phyloP scores from a whole-genome alignment of 805 yeast species.

The Komagataella kurtzmanii region DNA sequence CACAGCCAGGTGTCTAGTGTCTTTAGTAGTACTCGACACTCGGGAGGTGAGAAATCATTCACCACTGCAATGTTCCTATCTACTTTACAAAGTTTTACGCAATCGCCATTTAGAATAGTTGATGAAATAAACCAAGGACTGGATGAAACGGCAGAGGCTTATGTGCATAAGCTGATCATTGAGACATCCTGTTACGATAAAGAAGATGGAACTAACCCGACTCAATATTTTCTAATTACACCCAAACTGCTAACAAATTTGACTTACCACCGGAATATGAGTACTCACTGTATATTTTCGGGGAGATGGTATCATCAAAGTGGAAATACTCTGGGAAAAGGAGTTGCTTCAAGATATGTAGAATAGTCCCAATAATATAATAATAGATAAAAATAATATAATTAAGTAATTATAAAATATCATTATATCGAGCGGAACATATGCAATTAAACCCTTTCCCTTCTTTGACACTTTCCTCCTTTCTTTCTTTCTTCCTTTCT shows the following conservation, averaged over 20 bases:
- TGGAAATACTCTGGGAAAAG: not conserved
- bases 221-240: constrained; percentile 87
- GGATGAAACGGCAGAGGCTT: constrained; percentile 87
- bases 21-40: constrained; percentile 78
- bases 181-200: constrained; percentile 54
- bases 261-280: constrained; percentile 68
- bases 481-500: not conserved
- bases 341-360: not conserved
- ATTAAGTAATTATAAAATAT: too few relatives aligned
- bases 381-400: too few relatives aligned
- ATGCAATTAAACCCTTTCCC: not conserved
- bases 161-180: constrained; percentile 77
- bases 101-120: constrained; percentile 87
- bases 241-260: constrained; percentile 79
- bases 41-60: constrained; percentile 97
- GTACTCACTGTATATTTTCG: constrained; percentile 74
- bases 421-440: not conserved
- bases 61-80: constrained; percentile 85
- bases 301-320: constrained; percentile 13
- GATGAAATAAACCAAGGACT: constrained; percentile 98
- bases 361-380: not conserved
- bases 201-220: constrained; percentile 8
- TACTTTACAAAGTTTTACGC: constrained; percentile 78
- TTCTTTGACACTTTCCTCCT: not conserved
- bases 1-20: constrained; percentile 57